phyloP scores from a whole-genome alignment of 768 basidiomycete genomes.

The Clitopilus hobsonii region DNA sequence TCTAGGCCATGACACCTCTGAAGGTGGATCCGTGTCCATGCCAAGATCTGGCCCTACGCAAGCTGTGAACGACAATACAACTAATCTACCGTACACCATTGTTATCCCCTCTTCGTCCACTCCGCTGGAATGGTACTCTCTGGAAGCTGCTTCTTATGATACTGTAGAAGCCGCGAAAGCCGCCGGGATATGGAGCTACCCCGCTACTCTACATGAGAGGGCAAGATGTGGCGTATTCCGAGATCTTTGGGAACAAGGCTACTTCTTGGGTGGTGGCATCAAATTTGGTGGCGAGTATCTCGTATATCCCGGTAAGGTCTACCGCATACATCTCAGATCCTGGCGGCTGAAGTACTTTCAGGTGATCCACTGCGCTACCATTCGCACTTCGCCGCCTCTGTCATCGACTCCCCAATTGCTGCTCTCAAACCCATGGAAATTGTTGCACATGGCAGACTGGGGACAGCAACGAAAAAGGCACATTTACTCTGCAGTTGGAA shows the following conservation, averaged over 20 bases:
- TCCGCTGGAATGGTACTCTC: constrained; percentile 64
- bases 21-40: background rate
- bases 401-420: constrained; percentile 58
- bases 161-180: constrained; percentile 57
- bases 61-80: constrained; percentile 5
- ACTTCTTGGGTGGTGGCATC: constrained; percentile 85
- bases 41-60: background rate
- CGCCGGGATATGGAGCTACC: constrained; percentile 77
- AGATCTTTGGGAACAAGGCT: constrained; percentile 77
- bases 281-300: constrained; percentile 96
- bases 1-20: background rate
- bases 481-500: constrained; percentile 91
- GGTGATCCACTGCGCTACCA: constrained; percentile 95
- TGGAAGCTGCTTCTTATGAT: constrained; percentile 36
- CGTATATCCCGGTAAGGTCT: constrained; percentile 81
- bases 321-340: background rate
- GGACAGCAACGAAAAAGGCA: constrained; percentile 96
- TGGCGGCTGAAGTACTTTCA: constrained; percentile 21
- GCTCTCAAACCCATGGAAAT: constrained; percentile 85
- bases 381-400: constrained; percentile 89
- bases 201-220: constrained; percentile 55
- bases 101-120: constrained; percentile 63
- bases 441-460: constrained; percentile 91
- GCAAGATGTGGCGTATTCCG: constrained; percentile 79
- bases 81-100: constrained; percentile 41